Conservation (phyloP, 2,329 filamentous ascomycete species). For the Trichoderma sp. region DNA sequence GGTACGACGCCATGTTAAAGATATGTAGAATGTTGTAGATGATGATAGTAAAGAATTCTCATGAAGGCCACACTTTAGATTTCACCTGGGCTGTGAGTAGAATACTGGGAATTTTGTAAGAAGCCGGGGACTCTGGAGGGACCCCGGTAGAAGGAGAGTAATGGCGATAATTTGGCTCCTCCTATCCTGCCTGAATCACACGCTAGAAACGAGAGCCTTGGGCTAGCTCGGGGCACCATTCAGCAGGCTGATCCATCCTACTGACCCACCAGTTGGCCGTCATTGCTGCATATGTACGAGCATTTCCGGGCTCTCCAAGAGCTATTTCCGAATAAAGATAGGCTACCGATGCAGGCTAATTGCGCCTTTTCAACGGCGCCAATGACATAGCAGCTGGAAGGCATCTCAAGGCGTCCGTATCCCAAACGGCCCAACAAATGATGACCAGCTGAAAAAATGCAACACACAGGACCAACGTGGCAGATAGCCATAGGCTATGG, state of each 20-base stretch:
- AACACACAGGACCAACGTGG: not conserved
- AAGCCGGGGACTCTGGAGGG: not conserved
- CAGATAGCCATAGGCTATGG: not conserved
- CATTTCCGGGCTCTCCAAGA: not conserved
- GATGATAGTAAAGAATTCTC: not conserved
- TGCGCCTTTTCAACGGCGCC: not conserved
- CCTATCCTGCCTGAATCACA: not conserved
- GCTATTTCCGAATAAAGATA: not conserved
- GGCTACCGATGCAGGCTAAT: not conserved
- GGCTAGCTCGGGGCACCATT: not conserved
- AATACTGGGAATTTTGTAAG: not conserved
- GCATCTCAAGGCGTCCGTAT: not conserved
- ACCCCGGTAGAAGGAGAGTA: not conserved
- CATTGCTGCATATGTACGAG: not conserved
- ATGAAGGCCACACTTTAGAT: not conserved
- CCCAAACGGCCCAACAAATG: not conserved
- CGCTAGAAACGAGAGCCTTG: not conserved
- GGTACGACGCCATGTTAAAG: slow-evolving; percentile 10
- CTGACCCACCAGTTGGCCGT: not conserved
- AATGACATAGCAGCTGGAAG: not conserved
- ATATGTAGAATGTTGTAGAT: not conserved
- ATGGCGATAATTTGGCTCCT: not conserved
- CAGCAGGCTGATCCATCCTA: not conserved
- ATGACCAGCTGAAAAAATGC: not conserved
- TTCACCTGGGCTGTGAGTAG: not conserved